Evolutionary conservation across 1,284 basidiomycete genomes (phyloP).

Genomic region (Porodaedalea pini): DNA sequence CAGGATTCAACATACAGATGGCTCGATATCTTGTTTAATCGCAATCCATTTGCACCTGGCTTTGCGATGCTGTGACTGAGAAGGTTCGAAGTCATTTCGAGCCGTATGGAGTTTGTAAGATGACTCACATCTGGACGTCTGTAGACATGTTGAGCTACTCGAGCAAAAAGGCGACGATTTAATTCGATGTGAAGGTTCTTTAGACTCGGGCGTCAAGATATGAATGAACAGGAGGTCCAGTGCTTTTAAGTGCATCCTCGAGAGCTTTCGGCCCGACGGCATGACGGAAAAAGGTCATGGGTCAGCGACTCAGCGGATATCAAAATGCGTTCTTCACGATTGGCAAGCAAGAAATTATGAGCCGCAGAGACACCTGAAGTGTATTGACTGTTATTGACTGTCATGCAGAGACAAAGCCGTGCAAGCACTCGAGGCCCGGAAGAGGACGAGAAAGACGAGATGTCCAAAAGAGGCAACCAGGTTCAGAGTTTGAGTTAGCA

Average conservation of each 20-base stretch:
- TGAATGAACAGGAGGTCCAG: background rate
- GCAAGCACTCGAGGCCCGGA: no score
- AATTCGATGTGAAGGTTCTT: no score
- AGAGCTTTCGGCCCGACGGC: background rate
- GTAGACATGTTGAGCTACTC: constrained; percentile 12
- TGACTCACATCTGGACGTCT: constrained; percentile 23
- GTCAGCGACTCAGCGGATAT: background rate
- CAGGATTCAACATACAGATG: constrained; percentile 34
- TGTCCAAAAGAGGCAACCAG: background rate
- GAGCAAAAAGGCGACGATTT: no score
- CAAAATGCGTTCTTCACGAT: background rate
- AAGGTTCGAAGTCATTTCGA: background rate
- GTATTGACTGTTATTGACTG: no score
- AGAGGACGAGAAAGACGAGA: no score
- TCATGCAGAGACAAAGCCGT: no score
- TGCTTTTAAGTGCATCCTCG: background rate
- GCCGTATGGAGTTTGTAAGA: background rate
- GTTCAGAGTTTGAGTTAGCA: background rate
- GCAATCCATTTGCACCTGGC: constrained; percentile 24
- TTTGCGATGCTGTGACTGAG: constrained; percentile 23
- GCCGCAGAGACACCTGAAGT: background rate
- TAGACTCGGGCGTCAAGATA: no score
- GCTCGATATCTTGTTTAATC: constrained; percentile 69
- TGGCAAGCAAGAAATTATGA: background rate
- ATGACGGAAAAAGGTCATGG: constrained; percentile 1